A percentile compares a stretch with the other conserved stretches of the same genome.
Evolutionary conservation across 1,139 yeast species (phyloP).

Genomic region (Kodamaea anthophila): DNA sequence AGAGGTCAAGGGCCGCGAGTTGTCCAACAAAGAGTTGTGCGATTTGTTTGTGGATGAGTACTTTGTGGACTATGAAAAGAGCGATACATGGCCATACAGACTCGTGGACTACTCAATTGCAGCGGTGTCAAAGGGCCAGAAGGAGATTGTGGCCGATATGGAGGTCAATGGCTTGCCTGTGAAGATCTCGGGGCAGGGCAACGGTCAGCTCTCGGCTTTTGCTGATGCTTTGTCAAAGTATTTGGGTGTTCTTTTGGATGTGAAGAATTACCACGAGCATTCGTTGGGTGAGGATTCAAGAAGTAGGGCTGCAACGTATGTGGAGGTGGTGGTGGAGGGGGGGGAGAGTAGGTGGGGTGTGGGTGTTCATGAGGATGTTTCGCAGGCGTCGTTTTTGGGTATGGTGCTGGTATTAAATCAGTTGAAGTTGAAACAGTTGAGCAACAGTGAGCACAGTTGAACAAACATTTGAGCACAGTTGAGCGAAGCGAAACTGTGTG

Average conservation of each 20-base stretch:
- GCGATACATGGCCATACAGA: constrained; percentile 27
- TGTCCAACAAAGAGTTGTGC: constrained; percentile 70
- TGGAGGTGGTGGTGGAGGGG: constrained; percentile 50
- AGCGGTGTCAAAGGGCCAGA: constrained; percentile 22
- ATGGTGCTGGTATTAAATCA: constrained; percentile 68
- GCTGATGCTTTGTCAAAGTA: constrained; percentile 64
- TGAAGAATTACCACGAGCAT: constrained; percentile 84
- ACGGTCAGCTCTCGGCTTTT: constrained; percentile 93
- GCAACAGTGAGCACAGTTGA: no score
- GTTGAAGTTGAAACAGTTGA: constrained; percentile 18
- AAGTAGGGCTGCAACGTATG: constrained; percentile 86
- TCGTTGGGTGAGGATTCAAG: constrained; percentile 83
- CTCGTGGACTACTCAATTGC: constrained; percentile 48
- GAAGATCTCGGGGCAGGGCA: constrained; percentile 67
- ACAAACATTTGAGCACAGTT: not conserved
- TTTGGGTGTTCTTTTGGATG: constrained; percentile 58
- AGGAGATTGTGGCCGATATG: constrained; percentile 28
- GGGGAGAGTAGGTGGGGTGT: constrained; percentile 76
- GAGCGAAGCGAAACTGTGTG: not conserved
- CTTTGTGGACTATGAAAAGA: constrained; percentile 49
- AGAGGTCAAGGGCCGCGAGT: constrained; percentile 79
- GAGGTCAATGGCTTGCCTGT: constrained; percentile 43
- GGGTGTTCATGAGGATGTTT: constrained; percentile 88
- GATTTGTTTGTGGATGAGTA: constrained; percentile 68
- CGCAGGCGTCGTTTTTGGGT: constrained; percentile 82